Evolutionary conservation across 2,329 filamentous ascomycete genomes (phyloP), one percentile per base, ranked within the genome.

Genomic region (Didymella sp.): DNA sequence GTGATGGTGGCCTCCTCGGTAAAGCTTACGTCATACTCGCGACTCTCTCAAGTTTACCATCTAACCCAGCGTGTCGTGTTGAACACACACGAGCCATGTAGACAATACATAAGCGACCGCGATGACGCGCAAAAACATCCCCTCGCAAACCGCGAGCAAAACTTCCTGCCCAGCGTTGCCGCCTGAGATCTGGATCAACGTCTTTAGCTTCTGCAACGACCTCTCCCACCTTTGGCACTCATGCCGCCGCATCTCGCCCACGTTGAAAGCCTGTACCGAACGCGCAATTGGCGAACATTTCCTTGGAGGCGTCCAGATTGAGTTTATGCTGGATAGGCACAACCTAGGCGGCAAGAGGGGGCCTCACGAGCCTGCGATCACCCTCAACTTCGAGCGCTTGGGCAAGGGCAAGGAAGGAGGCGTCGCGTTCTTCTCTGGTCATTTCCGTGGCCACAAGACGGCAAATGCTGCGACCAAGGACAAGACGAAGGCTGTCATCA

Each of bases 131-230:
- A 47, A 12, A 25, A 46, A 51, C 6, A 9, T 6, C 4, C 8
- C 31, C 15, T 17, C 28, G 8, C 28, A 4, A 19, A 5, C 33
- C 13, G 9, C 28, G 15, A 61, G 48, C 31, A 33, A 54, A 9
- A 41, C 60, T 5, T 28, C 44, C 33, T 72, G 69, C 53, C 61
- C 67, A 2, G 64, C 69, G 5, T 62, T 75, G 3, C 73, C 73
- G 0, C 67, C 71, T 6, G 73, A 75, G 50, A 44, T 75, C 19
- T 75, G 72, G 73, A 73, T 73, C 43, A 69, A 69, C 58, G 68
- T 75, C 49, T 64, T 75, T 33, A 52, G 63, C 35, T 62, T 69
- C 62, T 63, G 69, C 59, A 50, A 56, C 57, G 69, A 72, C 48
- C 67, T 69, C 42, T 58, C 63, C 4, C 71, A 75, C 54, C 69